These are phyloP conservation scores for Pichia cephalocereana DNA, from an alignment of 805 yeast species.

Conservation along the genomic window DNA sequence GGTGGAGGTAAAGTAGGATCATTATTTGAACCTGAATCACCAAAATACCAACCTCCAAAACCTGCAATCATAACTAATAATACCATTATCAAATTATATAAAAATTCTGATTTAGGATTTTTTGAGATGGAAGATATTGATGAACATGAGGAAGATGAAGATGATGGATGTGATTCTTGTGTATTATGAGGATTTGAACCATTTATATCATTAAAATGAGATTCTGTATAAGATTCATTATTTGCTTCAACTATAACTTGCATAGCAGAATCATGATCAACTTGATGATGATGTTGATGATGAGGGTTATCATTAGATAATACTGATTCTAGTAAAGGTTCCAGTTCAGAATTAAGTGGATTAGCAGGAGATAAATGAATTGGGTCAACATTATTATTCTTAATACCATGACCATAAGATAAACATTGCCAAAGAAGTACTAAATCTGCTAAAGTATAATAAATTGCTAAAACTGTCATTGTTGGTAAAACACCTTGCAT, in stretches of 20 bases:
- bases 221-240: constrained; percentile 14
- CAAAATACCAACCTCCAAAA: constrained; percentile 75
- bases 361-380: constrained; percentile 84
- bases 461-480: constrained; percentile 85
- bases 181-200: constrained; percentile 4
- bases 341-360: constrained; percentile 62
- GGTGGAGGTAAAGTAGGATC: constrained; percentile 17
- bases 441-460: constrained; percentile 86
- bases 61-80: constrained; percentile 67
- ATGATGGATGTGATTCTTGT: not conserved
- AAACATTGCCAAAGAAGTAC: constrained; percentile 78
- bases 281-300: constrained; percentile 7
- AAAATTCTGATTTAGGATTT: constrained; percentile 19
- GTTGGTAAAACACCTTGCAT: constrained; percentile 89
- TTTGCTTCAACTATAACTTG: constrained; percentile 25
- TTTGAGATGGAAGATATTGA: not conserved
- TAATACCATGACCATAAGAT: constrained; percentile 56
- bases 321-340: constrained; percentile 47
- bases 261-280: constrained; percentile 12
- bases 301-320: constrained; percentile 32
- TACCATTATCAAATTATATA: constrained; percentile 44
- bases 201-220: constrained; percentile 22
- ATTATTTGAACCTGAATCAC: constrained; percentile 16
- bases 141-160: not conserved
- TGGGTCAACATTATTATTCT: constrained; percentile 43